Evolutionary conservation across 352 stramenopile species (phyloP).

Genomic region (Peronospora farinosa): DNA sequence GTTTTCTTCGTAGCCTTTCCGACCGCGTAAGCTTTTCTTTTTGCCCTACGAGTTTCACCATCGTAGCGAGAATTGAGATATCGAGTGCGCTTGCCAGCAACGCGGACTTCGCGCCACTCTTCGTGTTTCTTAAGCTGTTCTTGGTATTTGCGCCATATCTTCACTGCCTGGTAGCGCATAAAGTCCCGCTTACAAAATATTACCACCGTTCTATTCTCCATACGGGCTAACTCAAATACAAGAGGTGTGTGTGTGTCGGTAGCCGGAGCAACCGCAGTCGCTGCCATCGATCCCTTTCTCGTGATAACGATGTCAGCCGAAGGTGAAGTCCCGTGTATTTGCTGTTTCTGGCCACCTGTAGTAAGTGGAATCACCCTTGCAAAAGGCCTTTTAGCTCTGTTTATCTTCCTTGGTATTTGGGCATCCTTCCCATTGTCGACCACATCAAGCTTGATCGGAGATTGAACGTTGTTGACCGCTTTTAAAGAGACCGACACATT

Average conservation of each 20-base stretch:
- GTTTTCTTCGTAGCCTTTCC: conserved; percentile 11
- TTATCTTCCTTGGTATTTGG: conserved; percentile 10
- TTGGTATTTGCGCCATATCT: conserved; percentile 70
- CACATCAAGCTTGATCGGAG: neutral
- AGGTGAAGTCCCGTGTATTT: neutral
- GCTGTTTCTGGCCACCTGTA: neutral
- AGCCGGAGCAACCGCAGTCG: neutral
- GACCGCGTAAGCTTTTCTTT: conserved; percentile 17
- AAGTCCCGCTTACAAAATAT: conserved; percentile 82
- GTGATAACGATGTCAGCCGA: neutral
- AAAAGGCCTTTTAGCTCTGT: conserved; percentile 12
- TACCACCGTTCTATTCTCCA: conserved; percentile 52
- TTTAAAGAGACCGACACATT: neutral
- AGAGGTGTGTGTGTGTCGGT: conserved; percentile 1
- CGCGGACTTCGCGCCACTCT: conserved; percentile 38
- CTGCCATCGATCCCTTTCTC: conserved; percentile 1
- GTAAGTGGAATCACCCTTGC: neutral
- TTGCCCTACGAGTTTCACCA: conserved; percentile 22
- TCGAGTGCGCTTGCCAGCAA: conserved; percentile 47
- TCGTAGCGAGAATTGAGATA: conserved; percentile 41
- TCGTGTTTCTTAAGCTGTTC: conserved; percentile 49
- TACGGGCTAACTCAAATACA: conserved; percentile 1
- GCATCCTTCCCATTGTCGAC: neutral
- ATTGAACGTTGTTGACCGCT: neutral
- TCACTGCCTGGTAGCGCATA: conserved; percentile 61